Base-by-base conservation (phyloP, 768 basidiomycete genomes). In the Boletus insuetus region DNA sequence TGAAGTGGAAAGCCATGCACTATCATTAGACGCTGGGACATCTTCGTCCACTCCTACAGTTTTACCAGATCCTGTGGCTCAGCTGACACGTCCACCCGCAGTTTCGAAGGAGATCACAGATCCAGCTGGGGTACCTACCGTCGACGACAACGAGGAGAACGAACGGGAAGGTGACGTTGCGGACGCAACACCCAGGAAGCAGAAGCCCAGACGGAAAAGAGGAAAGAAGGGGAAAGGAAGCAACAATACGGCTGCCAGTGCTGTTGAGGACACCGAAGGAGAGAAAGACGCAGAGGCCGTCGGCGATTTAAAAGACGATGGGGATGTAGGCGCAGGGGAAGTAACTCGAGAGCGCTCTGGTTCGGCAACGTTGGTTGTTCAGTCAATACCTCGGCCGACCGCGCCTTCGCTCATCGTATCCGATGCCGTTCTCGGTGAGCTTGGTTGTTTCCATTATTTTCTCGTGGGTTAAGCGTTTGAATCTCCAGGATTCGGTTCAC, bases 401-500 rank as follows among this genome's bases (percentile, higher is more conserved):
- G 61, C 68, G 16, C 74, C 85, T 7, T 87, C 86, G 0, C 73
- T 93, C 41, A 63, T 83, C 20, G 85, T 94, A 16, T 89, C 90
- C 7, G 88, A 92, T 45, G 80, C 77, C 1, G 74, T 92, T 41
- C 79, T 94, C 32, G 91, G 91, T 90, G 64, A 60, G 82, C 62
- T 44, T 57, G n/a, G 26, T 22, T 48, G 44, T 6, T 8, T 19
- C 20, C n/a, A 41, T 29, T 32, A 40, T 32, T 53, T 29, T 13
- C 6, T 44, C 10, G 20, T 4, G 22, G 9, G 3, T 49, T 49
- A 48, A 22, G 37, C 19, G 26, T 24, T 66, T 35, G 56, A 55
- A 39, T 51, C 22, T 34, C 8, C 59, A 97, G 95, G 95, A 5
- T 93, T 89, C 62, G 95, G 95, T 3, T 98, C 94, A 0, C 94